These are phyloP conservation scores for Areca catechu DNA, from an alignment of 176 grass and related monocot species.

Conservation along the genomic window DNA sequence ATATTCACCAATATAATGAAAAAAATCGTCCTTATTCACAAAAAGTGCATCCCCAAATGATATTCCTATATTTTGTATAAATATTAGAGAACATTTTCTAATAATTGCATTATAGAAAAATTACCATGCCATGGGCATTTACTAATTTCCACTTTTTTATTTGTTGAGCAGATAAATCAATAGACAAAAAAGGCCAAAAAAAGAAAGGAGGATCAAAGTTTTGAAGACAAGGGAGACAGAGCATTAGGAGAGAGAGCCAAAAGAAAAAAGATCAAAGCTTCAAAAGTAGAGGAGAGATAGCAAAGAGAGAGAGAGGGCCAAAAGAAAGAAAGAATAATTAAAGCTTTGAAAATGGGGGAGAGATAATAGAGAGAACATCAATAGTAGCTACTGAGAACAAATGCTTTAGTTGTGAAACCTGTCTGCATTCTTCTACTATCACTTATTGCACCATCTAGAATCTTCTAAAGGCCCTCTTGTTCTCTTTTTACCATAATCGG, in stretches of 20 bases:
- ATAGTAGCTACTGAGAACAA: background rate
- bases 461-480: too few relatives aligned
- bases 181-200: background rate
- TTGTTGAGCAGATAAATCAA: background rate
- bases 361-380: too few relatives aligned
- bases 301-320: background rate
- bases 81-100: too few relatives aligned
- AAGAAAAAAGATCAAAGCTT: background rate
- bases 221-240: background rate
- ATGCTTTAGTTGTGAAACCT: background rate
- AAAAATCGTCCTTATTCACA: too few relatives aligned
- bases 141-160: too few relatives aligned
- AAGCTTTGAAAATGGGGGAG: background rate
- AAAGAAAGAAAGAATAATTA: background rate
- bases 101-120: too few relatives aligned
- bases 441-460: constrained; percentile 13
- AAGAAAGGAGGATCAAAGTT: background rate
- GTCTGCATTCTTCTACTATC: constrained; percentile 4
- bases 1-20: too few relatives aligned
- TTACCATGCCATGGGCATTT: too few relatives aligned
- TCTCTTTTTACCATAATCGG: too few relatives aligned
- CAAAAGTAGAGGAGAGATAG: background rate
- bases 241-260: background rate
- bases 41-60: too few relatives aligned
- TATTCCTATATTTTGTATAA: too few relatives aligned